A percentile compares a stretch with the other conserved stretches of the same genome.
These are phyloP conservation scores for Neurospora sp. DNA, from an alignment of 495 filamentous ascomycete genomes.

Conservation along the genomic window DNA sequence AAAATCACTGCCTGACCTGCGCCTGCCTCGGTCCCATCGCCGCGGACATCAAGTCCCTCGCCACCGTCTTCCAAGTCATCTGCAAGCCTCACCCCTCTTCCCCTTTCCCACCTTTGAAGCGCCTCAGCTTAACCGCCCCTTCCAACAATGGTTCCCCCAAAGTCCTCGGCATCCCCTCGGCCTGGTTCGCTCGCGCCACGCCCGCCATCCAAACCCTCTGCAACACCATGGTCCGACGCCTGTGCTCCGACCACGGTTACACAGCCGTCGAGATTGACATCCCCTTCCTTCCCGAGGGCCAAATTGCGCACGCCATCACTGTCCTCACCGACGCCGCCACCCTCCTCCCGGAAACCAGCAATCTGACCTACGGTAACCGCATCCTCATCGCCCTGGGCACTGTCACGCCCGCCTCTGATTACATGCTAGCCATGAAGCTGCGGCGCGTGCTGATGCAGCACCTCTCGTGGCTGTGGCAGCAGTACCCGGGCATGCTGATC, in stretches of 20 bases:
- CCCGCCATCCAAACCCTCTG: conserved; percentile 50
- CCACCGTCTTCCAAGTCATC: conserved; percentile 62
- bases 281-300: conserved; percentile 63
- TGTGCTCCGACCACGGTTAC: conserved; percentile 48
- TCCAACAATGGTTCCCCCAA: conserved; percentile 7
- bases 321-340: conserved; percentile 62
- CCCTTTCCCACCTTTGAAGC: conserved; percentile 31
- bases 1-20: conserved; percentile 48
- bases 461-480: conserved; percentile 55
- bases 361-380: conserved; percentile 58
- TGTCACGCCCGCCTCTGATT: conserved; percentile 55
- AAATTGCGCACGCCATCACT: conserved; percentile 68
- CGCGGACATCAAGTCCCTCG: conserved; percentile 61
- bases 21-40: conserved; percentile 67
- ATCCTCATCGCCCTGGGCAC: conserved; percentile 56
- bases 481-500: conserved; percentile 66
- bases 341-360: conserved; percentile 17
- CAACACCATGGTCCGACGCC: conserved; percentile 47
- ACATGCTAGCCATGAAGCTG: conserved; percentile 67
- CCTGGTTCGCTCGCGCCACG: conserved; percentile 63
- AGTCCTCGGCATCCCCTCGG: conserved; percentile 56
- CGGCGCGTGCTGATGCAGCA: conserved; percentile 70
- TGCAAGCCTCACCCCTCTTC: conserved; percentile 55
- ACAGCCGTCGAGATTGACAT: conserved; percentile 55
- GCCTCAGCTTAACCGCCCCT: conserved; percentile 1